phyloP scores from a whole-genome alignment of 345 rosid genomes.

The Pugionium dolabratum region DNA sequence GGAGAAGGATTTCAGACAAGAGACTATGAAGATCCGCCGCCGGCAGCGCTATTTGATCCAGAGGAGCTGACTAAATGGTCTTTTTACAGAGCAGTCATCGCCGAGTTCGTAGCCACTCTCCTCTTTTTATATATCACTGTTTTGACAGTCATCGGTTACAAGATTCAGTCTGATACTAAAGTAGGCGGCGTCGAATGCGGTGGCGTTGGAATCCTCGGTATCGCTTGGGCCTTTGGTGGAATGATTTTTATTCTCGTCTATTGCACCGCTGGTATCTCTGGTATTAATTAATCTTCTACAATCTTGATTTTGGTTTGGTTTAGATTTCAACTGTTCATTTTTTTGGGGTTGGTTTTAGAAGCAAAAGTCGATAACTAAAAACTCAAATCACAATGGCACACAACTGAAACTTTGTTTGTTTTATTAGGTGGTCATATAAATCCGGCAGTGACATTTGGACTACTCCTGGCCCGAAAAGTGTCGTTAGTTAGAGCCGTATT shows the following conservation, averaged over 20 bases:
- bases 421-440: conserved; percentile 68
- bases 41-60: conserved; percentile 60
- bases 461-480: conserved; percentile 63
- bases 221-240: conserved; percentile 97
- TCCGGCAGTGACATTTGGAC: conserved; percentile 72
- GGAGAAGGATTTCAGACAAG: conserved; percentile 53
- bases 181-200: conserved; percentile 46
- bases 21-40: conserved; percentile 92
- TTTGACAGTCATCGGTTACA: conserved; percentile 82
- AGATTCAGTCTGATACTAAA: conserved; percentile 42
- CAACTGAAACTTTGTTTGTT: background rate
- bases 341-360: background rate
- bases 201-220: conserved; percentile 85
- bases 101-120: conserved; percentile 89
- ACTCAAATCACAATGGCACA: background rate
- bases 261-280: conserved; percentile 94
- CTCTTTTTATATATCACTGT: conserved; percentile 81
- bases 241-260: conserved; percentile 54
- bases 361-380: background rate
- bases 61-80: conserved; percentile 77
- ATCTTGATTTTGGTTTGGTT: conserved; percentile 27
- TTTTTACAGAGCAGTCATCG: conserved; percentile 75
- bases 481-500: conserved; percentile 60
- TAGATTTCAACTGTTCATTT: background rate
- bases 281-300: conserved; percentile 39